Percentiles rank a stretch among this genome's conserved stretches.
Evolutionary conservation across 495 filamentous ascomycete species (phyloP).

Genomic region (Lophium mytilinum): DNA sequence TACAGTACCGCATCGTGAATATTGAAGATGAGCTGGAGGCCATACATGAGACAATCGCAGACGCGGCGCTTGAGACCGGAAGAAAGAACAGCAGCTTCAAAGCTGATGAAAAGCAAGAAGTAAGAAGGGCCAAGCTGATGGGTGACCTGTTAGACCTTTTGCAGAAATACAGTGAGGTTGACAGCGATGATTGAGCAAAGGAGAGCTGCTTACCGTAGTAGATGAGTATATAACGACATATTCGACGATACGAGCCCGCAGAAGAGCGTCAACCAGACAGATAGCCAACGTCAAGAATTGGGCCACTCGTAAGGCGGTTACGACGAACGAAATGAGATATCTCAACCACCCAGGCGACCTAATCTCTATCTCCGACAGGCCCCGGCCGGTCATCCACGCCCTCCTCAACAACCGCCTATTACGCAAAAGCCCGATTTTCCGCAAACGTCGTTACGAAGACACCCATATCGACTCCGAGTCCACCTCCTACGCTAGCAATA

Average conservation of each 20-base stretch:
- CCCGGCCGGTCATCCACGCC: too few relatives aligned
- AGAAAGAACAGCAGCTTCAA: conserved; percentile 32
- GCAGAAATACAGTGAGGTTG: conserved; percentile 9
- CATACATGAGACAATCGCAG: conserved; percentile 6
- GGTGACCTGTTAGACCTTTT: not conserved
- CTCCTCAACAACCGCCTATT: too few relatives aligned
- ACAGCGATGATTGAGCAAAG: not conserved
- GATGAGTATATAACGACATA: conserved; percentile 12
- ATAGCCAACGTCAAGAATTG: too few relatives aligned
- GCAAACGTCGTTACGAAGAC: not conserved
- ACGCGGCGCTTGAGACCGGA: not conserved
- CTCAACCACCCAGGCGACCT: too few relatives aligned
- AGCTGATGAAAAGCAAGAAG: conserved; percentile 11
- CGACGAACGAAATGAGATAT: too few relatives aligned
- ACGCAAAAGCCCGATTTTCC: too few relatives aligned
- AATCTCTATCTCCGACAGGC: too few relatives aligned
- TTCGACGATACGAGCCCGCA: not conserved
- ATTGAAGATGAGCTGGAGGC: conserved; percentile 20
- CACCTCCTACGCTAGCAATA: conserved; percentile 1
- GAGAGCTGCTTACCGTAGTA: not conserved
- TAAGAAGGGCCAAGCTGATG: not conserved
- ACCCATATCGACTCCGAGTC: not conserved
- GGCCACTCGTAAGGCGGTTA: too few relatives aligned
- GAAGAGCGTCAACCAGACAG: too few relatives aligned
- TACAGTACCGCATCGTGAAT: conserved; percentile 27